Evolutionary conservation across 2,329 filamentous ascomycete genomes (phyloP).

Genomic region (Colletotrichum sansevieriae): DNA sequence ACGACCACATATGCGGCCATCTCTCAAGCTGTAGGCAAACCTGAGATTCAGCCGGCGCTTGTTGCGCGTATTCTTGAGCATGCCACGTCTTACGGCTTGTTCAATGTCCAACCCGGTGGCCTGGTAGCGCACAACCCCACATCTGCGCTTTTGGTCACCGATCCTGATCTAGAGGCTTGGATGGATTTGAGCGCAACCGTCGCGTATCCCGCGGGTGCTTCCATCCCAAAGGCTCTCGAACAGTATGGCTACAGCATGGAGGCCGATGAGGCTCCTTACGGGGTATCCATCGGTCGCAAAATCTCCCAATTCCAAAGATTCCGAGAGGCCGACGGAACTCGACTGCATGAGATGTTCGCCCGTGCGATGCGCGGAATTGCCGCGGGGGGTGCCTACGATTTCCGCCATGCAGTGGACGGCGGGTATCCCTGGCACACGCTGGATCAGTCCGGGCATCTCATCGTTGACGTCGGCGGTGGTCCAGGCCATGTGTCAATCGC

Average conservation of each 20-base stretch:
- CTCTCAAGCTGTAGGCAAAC: not conserved
- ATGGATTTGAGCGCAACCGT: conserved; percentile 20
- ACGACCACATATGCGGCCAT: not conserved
- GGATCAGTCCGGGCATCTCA: conserved; percentile 19
- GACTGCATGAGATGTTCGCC: conserved; percentile 22
- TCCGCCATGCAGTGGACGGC: conserved; percentile 13
- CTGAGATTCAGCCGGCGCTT: not conserved
- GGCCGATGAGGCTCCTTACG: conserved; percentile 18
- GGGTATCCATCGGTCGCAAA: conserved; percentile 8
- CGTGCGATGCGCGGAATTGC: conserved; percentile 29
- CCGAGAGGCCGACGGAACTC: conserved; percentile 3
- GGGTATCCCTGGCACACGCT: conserved; percentile 19
- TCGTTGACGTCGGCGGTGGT: conserved; percentile 55
- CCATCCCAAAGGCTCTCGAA: not conserved
- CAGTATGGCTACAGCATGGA: conserved; percentile 28
- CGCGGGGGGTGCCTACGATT: conserved; percentile 7
- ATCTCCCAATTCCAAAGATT: conserved; percentile 18
- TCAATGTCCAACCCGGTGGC: conserved; percentile 3
- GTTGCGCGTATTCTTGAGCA: conserved; percentile 18
- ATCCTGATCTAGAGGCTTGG: conserved; percentile 24
- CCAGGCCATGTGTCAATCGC: conserved; percentile 49
- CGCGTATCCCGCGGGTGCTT: conserved; percentile 15
- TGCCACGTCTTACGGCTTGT: conserved; percentile 5
- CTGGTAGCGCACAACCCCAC: conserved; percentile 10
- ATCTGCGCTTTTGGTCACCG: not conserved